Percentiles rank a stretch among this genome's conserved stretches.
These are phyloP conservation scores for Coemansia sp. DNA, from an alignment of 192 early-diverging fungal genomes.

Conservation along the genomic window DNA sequence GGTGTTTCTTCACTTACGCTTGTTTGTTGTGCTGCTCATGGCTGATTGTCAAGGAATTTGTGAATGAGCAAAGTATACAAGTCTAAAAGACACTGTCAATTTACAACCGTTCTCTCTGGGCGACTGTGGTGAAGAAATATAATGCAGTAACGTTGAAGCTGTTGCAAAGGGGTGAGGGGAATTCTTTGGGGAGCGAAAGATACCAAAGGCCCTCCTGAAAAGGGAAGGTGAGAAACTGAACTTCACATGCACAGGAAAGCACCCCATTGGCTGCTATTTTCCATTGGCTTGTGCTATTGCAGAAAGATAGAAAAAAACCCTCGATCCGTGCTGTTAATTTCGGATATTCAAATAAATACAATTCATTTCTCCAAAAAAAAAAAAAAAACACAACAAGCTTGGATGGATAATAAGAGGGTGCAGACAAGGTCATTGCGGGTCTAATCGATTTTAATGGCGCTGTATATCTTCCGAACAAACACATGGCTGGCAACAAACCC, in stretches of 20 bases:
- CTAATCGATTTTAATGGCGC: constrained; percentile 82
- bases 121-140: background rate
- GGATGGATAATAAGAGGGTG: background rate
- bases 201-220: too few species aligned
- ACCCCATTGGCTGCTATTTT: background rate
- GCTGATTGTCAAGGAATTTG: too few species aligned
- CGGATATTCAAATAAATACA: background rate
- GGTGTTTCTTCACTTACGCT: too few species aligned
- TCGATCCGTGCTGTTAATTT: background rate
- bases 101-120: too few species aligned
- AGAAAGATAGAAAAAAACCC: too few species aligned
- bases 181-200: too few species aligned
- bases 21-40: too few species aligned
- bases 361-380: background rate
- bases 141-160: background rate
- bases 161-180: too few species aligned
- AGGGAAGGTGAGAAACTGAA: background rate
- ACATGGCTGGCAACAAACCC: constrained; percentile 74
- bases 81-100: too few species aligned
- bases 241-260: constrained; percentile 7
- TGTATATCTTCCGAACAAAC: constrained; percentile 81
- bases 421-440: background rate
- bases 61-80: too few species aligned
- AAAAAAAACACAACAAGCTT: constrained; percentile 2
- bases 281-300: background rate